Conservation (phyloP, 1,284 basidiomycete genomes). For the Taiwanofungus camphoratus region DNA sequence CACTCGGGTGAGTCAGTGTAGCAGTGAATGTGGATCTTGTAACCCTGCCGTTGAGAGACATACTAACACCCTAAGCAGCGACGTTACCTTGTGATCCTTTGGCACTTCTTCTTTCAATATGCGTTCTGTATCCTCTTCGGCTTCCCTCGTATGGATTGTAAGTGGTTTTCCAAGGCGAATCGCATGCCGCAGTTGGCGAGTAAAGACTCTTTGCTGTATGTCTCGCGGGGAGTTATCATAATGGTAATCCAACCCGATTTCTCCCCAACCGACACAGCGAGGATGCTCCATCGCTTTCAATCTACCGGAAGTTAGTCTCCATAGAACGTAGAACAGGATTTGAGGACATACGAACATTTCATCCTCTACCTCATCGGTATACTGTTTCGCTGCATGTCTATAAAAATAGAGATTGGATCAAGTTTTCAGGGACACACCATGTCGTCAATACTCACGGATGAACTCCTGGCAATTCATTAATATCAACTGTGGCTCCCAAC, state of each 20-base stretch:
- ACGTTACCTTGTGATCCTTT: slow-evolving; percentile 52
- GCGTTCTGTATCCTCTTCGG: slow-evolving; percentile 71
- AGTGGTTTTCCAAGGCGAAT: slow-evolving; percentile 64
- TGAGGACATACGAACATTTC: slow-evolving; percentile 48
- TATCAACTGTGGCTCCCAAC: no score
- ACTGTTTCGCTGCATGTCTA: slow-evolving; percentile 68
- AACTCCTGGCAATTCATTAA: slow-evolving; percentile 41
- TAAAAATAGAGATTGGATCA: background rate
- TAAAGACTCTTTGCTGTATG: slow-evolving; percentile 59
- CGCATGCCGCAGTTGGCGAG: slow-evolving; percentile 61
- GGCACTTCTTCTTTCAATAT: slow-evolving; percentile 73
- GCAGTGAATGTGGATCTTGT: slow-evolving; percentile 72
- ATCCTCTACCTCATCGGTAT: slow-evolving; percentile 61
- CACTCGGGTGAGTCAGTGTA: slow-evolving; percentile 77
- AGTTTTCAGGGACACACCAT: background rate
- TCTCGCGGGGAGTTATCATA: slow-evolving; percentile 71
- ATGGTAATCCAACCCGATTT: slow-evolving; percentile 82
- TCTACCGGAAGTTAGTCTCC: slow-evolving; percentile 30
- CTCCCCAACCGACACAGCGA: slow-evolving; percentile 78
- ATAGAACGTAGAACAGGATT: background rate
- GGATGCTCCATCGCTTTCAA: slow-evolving; percentile 72
- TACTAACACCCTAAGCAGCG: background rate
- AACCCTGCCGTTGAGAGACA: background rate
- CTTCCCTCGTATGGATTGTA: slow-evolving; percentile 77
- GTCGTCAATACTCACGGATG: slow-evolving; percentile 53